Conservation (phyloP, 257 asterid genomes). For the Gynochthodes officinalis region DNA sequence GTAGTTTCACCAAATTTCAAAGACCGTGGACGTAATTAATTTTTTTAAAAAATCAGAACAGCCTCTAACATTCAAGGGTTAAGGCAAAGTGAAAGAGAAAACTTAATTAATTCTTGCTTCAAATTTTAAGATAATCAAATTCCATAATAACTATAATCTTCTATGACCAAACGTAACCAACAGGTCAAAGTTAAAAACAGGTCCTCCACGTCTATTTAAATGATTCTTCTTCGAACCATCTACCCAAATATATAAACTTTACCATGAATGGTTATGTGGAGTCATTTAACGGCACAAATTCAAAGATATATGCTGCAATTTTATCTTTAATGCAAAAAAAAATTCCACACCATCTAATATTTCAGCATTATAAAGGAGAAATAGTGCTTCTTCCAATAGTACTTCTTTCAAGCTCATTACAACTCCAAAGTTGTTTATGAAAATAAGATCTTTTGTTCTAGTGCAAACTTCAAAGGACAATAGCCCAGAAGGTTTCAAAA, state of each 20-base stretch:
- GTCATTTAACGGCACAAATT: not conserved
- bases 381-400: not conserved
- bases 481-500: too few species aligned
- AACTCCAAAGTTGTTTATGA: too few species aligned
- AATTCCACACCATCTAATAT: too few species aligned
- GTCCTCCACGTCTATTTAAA: not conserved
- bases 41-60: too few species aligned
- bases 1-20: too few species aligned
- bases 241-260: not conserved
- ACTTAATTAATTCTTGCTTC: not conserved
- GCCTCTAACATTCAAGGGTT: not conserved
- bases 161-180: not conserved
- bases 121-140: not conserved
- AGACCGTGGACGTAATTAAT: too few species aligned
- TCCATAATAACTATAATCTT: not conserved
- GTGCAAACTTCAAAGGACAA: too few species aligned
- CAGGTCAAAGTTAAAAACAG: not conserved
- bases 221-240: not conserved
- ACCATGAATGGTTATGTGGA: not conserved
- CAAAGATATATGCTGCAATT: not conserved
- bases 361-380: too few species aligned
- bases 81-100: too few species aligned
- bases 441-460: too few species aligned
- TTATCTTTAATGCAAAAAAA: not conserved
- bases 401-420: not conserved